These are phyloP conservation scores for Nematocida ausubeli DNA, from an alignment of 371 early-diverging fungal genomes.

Conservation along the genomic window DNA sequence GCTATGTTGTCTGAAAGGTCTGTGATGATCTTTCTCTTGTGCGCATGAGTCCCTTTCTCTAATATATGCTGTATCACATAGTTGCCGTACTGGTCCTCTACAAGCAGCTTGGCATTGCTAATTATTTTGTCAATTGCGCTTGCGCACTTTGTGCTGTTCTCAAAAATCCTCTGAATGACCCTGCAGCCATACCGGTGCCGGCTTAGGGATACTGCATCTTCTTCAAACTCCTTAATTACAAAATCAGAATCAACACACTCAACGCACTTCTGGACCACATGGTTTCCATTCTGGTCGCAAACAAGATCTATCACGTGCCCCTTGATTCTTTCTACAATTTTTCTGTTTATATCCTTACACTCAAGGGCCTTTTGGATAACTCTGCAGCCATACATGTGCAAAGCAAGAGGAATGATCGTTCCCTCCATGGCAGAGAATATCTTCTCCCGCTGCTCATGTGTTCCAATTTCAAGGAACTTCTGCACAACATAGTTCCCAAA, in stretches of 20 bases:
- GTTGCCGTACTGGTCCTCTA: constrained; percentile 98
- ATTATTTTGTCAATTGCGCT: constrained; percentile 61
- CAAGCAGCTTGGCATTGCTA: constrained; percentile 77
- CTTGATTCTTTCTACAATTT: constrained; percentile 79
- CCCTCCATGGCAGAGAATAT: constrained; percentile 80
- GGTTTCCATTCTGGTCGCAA: constrained; percentile 99
- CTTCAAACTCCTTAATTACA: constrained; percentile 88
- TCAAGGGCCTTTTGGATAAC: constrained; percentile 98
- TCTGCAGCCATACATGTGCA: constrained; percentile 99
- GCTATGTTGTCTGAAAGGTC: constrained; percentile 70
- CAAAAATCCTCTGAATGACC: constrained; percentile 98
- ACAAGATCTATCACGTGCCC: constrained; percentile 89
- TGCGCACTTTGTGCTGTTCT: constrained; percentile 71
- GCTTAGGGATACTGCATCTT: constrained; percentile 84
- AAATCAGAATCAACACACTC: constrained; percentile 72
- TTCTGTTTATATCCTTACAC: constrained; percentile 71
- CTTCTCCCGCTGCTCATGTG: constrained; percentile 34
- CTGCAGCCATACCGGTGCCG: constrained; percentile 99
- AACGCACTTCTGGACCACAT: constrained; percentile 98
- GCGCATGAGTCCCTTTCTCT: constrained; percentile 75
- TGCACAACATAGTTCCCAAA: constrained; percentile 99
- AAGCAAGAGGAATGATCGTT: constrained; percentile 80
- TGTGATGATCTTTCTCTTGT: constrained; percentile 73
- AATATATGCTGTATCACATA: constrained; percentile 98
- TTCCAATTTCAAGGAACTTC: constrained; percentile 73